These are phyloP conservation scores for Candida ortonii DNA, from an alignment of 805 yeast genomes.

Conservation along the genomic window DNA sequence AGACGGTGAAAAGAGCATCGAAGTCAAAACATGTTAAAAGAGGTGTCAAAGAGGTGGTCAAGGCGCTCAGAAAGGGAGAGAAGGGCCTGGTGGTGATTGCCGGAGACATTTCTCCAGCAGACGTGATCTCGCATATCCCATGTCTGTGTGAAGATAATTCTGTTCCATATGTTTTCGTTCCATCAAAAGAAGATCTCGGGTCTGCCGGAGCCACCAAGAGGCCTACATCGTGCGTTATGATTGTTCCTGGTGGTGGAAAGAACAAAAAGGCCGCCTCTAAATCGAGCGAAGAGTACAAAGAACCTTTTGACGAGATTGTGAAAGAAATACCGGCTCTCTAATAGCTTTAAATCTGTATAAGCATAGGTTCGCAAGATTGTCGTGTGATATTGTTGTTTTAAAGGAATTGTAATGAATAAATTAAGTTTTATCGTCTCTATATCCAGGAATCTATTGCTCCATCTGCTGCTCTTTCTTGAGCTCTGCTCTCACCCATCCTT, in stretches of 20 bases:
- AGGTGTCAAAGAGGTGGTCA: slow-evolving; percentile 98
- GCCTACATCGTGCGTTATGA: slow-evolving; percentile 97
- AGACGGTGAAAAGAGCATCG: slow-evolving; percentile 96
- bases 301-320: slow-evolving; percentile 87
- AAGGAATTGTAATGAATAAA: slow-evolving; percentile 2
- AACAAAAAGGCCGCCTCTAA: slow-evolving; percentile 71
- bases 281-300: slow-evolving; percentile 85
- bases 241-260: slow-evolving; percentile 95
- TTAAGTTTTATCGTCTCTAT: slow-evolving; percentile 1
- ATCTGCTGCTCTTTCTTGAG: slow-evolving; percentile 33
- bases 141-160: slow-evolving; percentile 92
- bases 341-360: too few species aligned
- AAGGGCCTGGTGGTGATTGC: slow-evolving; percentile 96
- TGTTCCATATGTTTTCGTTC: slow-evolving; percentile 91
- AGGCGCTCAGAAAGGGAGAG: slow-evolving; percentile 96
- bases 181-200: slow-evolving; percentile 97
- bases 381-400: background rate
- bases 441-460: background rate
- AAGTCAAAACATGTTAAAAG: slow-evolving; percentile 97
- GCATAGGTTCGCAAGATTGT: slow-evolving; percentile 1
- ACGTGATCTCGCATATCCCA: slow-evolving; percentile 95
- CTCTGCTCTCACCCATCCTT: slow-evolving; percentile 93
- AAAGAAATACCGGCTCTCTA: slow-evolving; percentile 76
- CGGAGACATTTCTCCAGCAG: slow-evolving; percentile 97
- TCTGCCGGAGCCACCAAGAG: slow-evolving; percentile 99